phyloP scores from a whole-genome alignment of 2,329 filamentous ascomycete species.

The Remersonia thermophila region DNA sequence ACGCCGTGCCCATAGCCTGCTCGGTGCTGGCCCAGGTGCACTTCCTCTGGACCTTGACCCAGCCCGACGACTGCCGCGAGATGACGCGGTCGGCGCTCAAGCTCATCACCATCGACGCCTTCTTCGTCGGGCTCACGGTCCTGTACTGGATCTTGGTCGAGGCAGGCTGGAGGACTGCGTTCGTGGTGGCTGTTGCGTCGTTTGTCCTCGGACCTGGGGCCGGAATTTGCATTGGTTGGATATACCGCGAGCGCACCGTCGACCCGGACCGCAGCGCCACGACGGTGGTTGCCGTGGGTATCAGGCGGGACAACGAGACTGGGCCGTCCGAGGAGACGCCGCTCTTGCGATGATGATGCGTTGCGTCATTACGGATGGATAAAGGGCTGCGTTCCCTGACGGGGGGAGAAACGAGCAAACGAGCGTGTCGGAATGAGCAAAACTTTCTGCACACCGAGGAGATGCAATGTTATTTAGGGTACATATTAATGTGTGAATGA shows the following conservation, averaged over 20 bases:
- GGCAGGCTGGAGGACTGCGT: slow-evolving; percentile 29
- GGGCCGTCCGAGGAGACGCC: slow-evolving; percentile 19
- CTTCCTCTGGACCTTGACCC: slow-evolving; percentile 28
- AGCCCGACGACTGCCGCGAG: slow-evolving; percentile 34
- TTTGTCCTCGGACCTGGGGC: slow-evolving; percentile 26
- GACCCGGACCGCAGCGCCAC: slow-evolving; percentile 15
- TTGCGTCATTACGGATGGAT: too few species aligned
- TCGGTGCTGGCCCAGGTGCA: slow-evolving; percentile 32
- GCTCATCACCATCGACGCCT: slow-evolving; percentile 35
- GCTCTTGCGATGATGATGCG: slow-evolving; percentile 17
- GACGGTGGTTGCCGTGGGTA: slow-evolving; percentile 16
- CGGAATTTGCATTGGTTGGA: slow-evolving; percentile 24
- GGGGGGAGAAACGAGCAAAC: too few species aligned
- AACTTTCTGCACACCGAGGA: neutral
- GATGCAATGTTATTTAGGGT: neutral
- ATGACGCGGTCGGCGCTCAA: slow-evolving; percentile 35
- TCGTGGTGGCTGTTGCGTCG: slow-evolving; percentile 18
- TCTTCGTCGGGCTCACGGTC: slow-evolving; percentile 34
- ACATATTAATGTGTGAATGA: slow-evolving; percentile 6
- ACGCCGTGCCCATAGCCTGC: slow-evolving; percentile 31
- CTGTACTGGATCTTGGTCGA: slow-evolving; percentile 43
- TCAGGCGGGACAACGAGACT: slow-evolving; percentile 7
- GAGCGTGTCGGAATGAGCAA: neutral
- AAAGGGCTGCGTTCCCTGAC: too few species aligned
- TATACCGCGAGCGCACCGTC: slow-evolving; percentile 19